A percentile compares a stretch with the other conserved stretches of the same genome.
Conservation (phyloP, 345 rosid species). For the Eucalyptus regnans region DNA sequence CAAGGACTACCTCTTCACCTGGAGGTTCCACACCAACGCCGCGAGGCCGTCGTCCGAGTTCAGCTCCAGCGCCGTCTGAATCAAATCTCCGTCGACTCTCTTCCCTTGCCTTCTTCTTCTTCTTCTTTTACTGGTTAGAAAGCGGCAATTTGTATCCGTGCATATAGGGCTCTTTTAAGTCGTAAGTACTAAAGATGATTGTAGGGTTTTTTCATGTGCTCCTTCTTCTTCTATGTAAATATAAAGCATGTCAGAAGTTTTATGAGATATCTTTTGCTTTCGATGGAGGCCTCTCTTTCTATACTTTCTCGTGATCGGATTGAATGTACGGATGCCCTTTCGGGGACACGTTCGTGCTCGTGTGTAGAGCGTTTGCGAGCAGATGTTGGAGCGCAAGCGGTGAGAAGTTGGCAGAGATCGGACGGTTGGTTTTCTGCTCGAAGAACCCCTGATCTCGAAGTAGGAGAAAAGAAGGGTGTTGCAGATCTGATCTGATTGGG, state of each 20-base stretch:
- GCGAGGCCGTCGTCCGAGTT: slow-evolving; percentile 5
- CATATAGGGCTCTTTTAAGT: background rate
- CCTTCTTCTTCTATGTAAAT: background rate
- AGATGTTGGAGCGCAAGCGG: background rate
- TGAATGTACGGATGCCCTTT: background rate
- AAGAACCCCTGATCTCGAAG: background rate
- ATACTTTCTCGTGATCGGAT: background rate
- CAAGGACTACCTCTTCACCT: slow-evolving; percentile 54
- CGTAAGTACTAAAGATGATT: background rate
- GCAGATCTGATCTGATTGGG: background rate
- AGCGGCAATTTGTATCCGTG: background rate
- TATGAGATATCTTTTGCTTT: background rate
- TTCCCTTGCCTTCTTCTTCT: background rate
- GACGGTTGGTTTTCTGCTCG: background rate
- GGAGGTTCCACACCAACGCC: slow-evolving; percentile 63
- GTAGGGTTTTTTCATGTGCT: background rate
- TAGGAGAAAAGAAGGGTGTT: background rate
- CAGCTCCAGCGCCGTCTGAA: slow-evolving; percentile 3
- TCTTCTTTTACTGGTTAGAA: background rate
- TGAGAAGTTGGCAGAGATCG: background rate
- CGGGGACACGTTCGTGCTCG: background rate
- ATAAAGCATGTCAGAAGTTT: background rate
- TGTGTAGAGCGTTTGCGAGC: background rate
- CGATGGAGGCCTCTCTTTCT: background rate
- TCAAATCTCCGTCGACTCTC: background rate